Evolutionary conservation across 805 yeast species (phyloP).

Genomic region (Pichia scutulata): DNA sequence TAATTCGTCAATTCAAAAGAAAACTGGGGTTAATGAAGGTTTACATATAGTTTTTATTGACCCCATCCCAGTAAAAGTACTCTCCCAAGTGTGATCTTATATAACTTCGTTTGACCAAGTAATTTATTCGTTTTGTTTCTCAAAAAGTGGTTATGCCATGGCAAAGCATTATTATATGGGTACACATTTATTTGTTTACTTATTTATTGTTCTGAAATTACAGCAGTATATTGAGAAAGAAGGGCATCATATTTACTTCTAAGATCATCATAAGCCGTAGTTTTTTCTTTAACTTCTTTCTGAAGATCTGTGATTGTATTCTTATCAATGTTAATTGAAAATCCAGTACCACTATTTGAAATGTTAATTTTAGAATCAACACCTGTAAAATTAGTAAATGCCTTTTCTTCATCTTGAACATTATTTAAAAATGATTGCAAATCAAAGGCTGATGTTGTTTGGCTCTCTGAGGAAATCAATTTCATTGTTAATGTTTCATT

Average conservation of each 20-base stretch:
- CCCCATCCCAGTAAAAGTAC: too few relatives aligned
- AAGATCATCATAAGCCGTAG: constrained; percentile 4
- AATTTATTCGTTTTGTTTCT: too few relatives aligned
- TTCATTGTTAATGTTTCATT: constrained; percentile 38
- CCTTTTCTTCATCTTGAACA: constrained; percentile 44
- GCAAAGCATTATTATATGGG: not conserved
- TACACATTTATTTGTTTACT: not conserved
- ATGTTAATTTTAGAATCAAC: constrained; percentile 30
- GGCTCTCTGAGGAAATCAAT: constrained; percentile 15
- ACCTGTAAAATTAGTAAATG: constrained; percentile 37
- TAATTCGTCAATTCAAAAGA: too few relatives aligned
- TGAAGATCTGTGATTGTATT: constrained; percentile 5
- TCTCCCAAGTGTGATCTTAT: too few relatives aligned
- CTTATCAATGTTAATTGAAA: constrained; percentile 4
- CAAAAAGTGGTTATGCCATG: too few relatives aligned
- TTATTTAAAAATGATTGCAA: constrained; percentile 43
- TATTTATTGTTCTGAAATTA: constrained; percentile 1
- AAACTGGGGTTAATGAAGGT: too few relatives aligned
- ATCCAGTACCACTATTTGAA: not conserved
- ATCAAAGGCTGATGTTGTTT: constrained; percentile 23
- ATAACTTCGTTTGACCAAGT: too few relatives aligned
- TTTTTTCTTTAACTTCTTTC: constrained; percentile 8
- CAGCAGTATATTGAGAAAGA: constrained; percentile 10
- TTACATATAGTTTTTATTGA: too few relatives aligned
- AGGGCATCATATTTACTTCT: constrained; percentile 15